Conservation (phyloP, 2,329 filamentous ascomycete genomes). For the Fusarium nisikadoi region DNA sequence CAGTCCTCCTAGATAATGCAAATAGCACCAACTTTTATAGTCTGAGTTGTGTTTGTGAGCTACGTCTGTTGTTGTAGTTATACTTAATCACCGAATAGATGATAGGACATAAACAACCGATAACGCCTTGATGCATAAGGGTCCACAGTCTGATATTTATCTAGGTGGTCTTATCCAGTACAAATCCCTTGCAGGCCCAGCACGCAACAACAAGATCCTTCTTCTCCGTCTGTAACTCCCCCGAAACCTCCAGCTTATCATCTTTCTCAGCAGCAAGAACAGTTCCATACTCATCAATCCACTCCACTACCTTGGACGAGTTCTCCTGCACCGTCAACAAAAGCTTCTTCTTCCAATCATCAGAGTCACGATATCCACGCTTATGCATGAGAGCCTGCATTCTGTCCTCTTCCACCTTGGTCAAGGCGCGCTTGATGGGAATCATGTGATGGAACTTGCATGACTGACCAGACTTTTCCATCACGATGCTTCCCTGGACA, state of each 20-base stretch:
- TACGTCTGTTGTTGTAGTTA: no score
- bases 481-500: background rate
- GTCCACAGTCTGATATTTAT: background rate
- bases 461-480: background rate
- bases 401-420: background rate
- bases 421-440: background rate
- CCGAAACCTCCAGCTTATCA: background rate
- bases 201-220: background rate
- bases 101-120: no score
- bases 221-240: background rate
- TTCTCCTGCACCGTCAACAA: background rate
- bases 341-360: background rate
- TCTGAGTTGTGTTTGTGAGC: no score
- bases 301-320: rapidly evolving
- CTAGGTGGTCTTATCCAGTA: background rate
- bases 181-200: background rate
- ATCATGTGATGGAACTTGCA: background rate
- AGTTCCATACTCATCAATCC: background rate
- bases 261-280: background rate
- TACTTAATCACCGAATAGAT: no score
- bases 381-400: background rate
- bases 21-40: no score
- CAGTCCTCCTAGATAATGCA: no score
- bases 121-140: no score
- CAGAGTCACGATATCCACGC: background rate